These are phyloP conservation scores for Ophiostoma australiae DNA, from an alignment of 2,329 filamentous ascomycete species.

Conservation along the genomic window DNA sequence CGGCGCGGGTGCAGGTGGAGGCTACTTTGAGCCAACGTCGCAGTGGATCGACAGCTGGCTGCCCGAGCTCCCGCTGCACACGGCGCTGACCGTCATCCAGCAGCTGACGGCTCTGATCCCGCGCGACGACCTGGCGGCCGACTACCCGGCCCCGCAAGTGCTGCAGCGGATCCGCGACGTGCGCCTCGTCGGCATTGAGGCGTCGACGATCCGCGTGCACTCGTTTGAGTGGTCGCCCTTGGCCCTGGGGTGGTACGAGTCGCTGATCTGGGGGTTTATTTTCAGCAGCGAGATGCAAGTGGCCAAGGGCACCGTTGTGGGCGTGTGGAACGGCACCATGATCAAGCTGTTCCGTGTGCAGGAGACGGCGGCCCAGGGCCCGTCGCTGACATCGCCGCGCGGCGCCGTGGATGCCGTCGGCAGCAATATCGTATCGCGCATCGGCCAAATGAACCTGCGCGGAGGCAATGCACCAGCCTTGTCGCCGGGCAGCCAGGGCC, in stretches of 20 bases:
- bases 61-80: constrained; percentile 84
- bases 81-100: constrained; percentile 70
- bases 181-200: constrained; percentile 66
- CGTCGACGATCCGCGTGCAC: constrained; percentile 68
- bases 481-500: not conserved
- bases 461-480: constrained; percentile 34
- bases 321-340: constrained; percentile 87
- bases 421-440: constrained; percentile 79
- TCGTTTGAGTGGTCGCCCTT: constrained; percentile 92
- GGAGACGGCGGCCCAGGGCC: constrained; percentile 72
- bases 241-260: constrained; percentile 92
- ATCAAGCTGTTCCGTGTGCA: constrained; percentile 89
- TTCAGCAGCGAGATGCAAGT: constrained; percentile 88
- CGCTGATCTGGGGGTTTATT: constrained; percentile 86
- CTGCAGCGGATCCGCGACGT: constrained; percentile 55
- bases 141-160: constrained; percentile 18
- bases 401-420: constrained; percentile 92
- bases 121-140: constrained; percentile 41
- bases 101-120: constrained; percentile 57
- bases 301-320: constrained; percentile 77
- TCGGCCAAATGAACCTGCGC: constrained; percentile 73
- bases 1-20: constrained; percentile 12
- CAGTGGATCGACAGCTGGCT: constrained; percentile 93
- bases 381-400: constrained; percentile 75
- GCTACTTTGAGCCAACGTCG: constrained; percentile 67